Base-by-base conservation (phyloP, 2,329 filamentous ascomycete species). In the Chrysoporthe deuterocubensis region DNA sequence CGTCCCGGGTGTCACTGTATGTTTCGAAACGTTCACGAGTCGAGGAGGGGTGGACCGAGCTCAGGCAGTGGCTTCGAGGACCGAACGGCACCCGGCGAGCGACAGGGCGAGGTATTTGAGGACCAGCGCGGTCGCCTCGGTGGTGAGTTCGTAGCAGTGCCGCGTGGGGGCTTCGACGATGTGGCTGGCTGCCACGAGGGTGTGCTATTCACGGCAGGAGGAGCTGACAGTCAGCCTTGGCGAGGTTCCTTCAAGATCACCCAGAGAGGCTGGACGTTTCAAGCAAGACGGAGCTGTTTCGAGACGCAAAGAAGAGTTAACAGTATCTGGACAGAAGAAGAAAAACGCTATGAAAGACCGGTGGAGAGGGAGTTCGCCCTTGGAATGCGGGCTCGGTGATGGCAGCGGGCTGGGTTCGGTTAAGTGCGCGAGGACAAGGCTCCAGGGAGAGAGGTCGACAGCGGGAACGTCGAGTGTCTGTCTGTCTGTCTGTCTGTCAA, bases 131-230 rank as follows among this genome's bases (percentile, higher is more conserved):
- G 21, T n/a, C 14, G 46, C 18, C 58, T 43, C 57, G 43, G 13
- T 56, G 14, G 26, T 34, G 42, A 37, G 21, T 54, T 56, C 43
- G 40, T 52, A 46, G 54, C 56, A 44, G 32, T 34, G n/a, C 8
- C 50, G 34, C 7, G 48, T 65, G 11, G 14, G 40, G 18, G 11
- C 13, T 34, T 26, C 14, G 61, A 21, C 42, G 60, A 32, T 58
- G 42, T 46, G 43, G 37, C 60, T 60, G 56, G 63, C 50, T n/a
- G 56, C 58, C 46, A 64, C 59, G 54, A 64, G 34, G 43, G 48
- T 40, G 63, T 65, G 62, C 62, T 65, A 66, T 70, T 70, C 68
- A 63, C 66, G 60, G 68, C 66, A 46, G 26, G n/a, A 56, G 44
- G 56, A 43, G 66, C 62, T 57, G 68, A 64, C 32, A 37, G 57